Base-by-base conservation (phyloP, 2,329 filamentous ascomycete species). In the Zelopaecilomyces penicillatus region DNA sequence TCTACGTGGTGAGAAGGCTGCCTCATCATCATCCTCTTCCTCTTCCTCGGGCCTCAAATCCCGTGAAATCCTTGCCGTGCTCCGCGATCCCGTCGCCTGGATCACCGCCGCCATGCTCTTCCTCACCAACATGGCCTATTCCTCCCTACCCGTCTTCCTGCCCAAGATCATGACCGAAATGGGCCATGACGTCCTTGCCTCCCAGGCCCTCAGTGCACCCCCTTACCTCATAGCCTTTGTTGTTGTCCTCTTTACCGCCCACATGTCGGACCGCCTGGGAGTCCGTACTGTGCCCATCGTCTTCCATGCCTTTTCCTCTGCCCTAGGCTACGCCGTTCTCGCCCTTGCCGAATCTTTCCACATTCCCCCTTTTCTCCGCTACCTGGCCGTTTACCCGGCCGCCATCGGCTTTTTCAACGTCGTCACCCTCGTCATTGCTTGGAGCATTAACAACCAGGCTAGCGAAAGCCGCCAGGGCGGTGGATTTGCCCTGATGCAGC, bases 361-460 rank as follows among this genome's bases (percentile, higher is more conserved):
- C 12, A 61, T 78, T 26, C 58, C 68, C 4, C 56, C 68, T 41
- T 73, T 62, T 37, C 50, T 76, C 33, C 75, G 87, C 12, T 95
- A 95, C 57, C 55, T 83, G 5, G 85, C 82, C 45, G 74, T 95
- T 6, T 95, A 84, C 60, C 87, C 87, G 0, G 87, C 89, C 2
- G 77, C 82, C 2, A 69, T 80, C 1, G 89, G 89, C 4, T 93
- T 95, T 65, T 91, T 95, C 70, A 82, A 78, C 48, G 84, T 87
- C 19, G 85, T 95, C 46, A 88, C 87, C 0, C 74, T 95, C 30
- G 83, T 90, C 53, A 85, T 95, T 45, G 84, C 87, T 2, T 95
- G 89, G 89, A 87, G 78, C 32, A 78, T 95, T 57, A 94, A 95
- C 59, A 95, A 95, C 62, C 86, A 93, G 59, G 67, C 75, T 43